Evolutionary conservation across 2,329 filamentous ascomycete species (phyloP), one percentile per base, ranked within the genome.

Genomic region (Nemania serpens): DNA sequence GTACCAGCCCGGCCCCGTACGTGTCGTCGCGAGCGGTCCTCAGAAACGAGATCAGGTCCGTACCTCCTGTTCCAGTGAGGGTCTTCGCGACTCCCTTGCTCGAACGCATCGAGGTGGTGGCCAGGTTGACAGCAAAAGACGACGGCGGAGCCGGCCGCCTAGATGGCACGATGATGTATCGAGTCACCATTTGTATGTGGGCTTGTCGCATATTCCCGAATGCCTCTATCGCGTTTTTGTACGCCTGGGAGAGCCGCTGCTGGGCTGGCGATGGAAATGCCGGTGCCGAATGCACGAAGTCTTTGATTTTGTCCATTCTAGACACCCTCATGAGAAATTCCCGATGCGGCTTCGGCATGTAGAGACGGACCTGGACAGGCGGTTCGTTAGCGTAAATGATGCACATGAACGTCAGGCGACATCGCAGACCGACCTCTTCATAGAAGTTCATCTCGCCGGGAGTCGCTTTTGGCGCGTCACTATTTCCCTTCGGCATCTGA

Each of bases 21-120:
- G 93, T 97, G 79, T 97, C 93, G 72, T 97, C 91, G 17, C 94
- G 82, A 3, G 91, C 89, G 76, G 96, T 91, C 75, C 92, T 96
- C 65, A 98, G 75, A 75, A 98, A 98, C 0, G 93, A 91, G 59
- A 97, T 90, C 54, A 98, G 76, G 0, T 89, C 87, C 0, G 94
- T 97, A 0, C 94, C 94, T 2, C 93, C 93, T 0, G 93, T 97
- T 0, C 94, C 94, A 0, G 88, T 89, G 43, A 96, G 78, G 65
- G 90, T 77, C 18, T 51, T 69, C 18, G 61, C 60, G 56, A 42
- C 13, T 9, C 54, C 37, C 33, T 22, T 58, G 7, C 45, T 58
- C 13, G 62, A 68, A 36, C 64, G 67, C 12, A 77, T 75, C 13
- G 79, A 81, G 0, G 78, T 78, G 25, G 78, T 82, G 0, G 81